Evolutionary conservation across 495 filamentous ascomycete genomes (phyloP).

Genomic region (Penicillium verhagenii): DNA sequence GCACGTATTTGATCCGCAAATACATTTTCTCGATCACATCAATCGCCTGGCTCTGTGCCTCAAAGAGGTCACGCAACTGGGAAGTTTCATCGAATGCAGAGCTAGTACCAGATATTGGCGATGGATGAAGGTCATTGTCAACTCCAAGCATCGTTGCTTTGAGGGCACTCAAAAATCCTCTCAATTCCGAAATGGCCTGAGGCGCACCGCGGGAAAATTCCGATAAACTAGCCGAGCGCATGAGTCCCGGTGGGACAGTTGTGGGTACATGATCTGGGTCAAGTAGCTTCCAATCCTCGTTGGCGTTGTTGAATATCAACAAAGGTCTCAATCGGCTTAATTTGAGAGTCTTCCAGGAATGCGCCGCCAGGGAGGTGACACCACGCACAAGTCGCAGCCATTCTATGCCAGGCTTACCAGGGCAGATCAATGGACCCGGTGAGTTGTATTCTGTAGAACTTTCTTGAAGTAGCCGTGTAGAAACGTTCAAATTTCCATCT

Average conservation of each 20-base stretch:
- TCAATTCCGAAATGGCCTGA: slow-evolving; percentile 9
- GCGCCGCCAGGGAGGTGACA: slow-evolving; percentile 8
- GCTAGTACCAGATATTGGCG: not conserved
- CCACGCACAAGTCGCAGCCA: slow-evolving; percentile 29
- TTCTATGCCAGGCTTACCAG: slow-evolving; percentile 11
- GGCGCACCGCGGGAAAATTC: slow-evolving; percentile 14
- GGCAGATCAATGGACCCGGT: not conserved
- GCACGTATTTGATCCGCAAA: slow-evolving; percentile 25
- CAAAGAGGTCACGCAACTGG: not conserved
- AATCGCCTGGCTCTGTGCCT: slow-evolving; percentile 13
- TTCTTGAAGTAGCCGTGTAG: not conserved
- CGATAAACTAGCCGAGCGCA: not conserved
- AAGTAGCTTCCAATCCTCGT: slow-evolving; percentile 23
- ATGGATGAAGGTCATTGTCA: not conserved
- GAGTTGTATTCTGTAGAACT: not conserved
- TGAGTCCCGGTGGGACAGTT: not conserved
- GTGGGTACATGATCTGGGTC: not conserved
- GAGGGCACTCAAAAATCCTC: not conserved
- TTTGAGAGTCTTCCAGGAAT: slow-evolving; percentile 24
- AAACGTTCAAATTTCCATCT: slow-evolving; percentile 9
- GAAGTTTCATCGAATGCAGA: not conserved
- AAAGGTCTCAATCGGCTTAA: slow-evolving; percentile 15
- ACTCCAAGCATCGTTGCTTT: not conserved
- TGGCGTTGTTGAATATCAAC: slow-evolving; percentile 15
- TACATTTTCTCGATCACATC: slow-evolving; percentile 33